Evolutionary conservation across 192 early-diverging fungal species (phyloP), one percentile per base, ranked within the genome.

Genomic region (Coemansia sp.): DNA sequence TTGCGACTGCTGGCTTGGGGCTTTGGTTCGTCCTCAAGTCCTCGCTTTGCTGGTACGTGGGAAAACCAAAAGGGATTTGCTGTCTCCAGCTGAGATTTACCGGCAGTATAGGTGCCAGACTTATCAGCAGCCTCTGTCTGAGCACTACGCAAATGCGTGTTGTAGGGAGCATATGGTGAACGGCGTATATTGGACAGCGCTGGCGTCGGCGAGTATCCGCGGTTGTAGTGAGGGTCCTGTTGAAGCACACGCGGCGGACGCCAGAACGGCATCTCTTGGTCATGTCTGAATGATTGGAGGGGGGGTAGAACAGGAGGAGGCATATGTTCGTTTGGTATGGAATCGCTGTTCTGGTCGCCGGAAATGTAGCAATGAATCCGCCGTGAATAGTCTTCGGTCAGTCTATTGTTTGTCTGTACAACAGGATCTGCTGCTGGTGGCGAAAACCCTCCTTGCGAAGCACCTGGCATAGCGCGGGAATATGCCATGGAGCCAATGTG

Each of bases 171-270:
- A 21, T 6, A 18, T 9, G 52, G 39, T 61, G 39, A 43, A 10
- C n/a, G 60, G 60, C 42, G 37, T 61, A 48, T 6, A 44, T 13
- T 32, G 39, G 43, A 9, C 42, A 12, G 44, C 39, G 48, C 16
- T 37, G 62, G 18, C 12, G 8, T 52, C 37, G 62, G 38, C 10
- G 48, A 64, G 23, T 48, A 52, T 48, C 47, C 10, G 26, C 52
- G 61, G 72, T 75, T 74, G 67, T 83, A 83, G 62, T 84, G 81
- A 3, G 81, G 81, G 42, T 78, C 76, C 15, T 71, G 73, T 57
- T 84, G 76, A 42, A 84, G 65, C 38, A 84, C 81, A 4, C 62
- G 71, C 42, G 81, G 81, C 6, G 81, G 81, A n/a, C 81, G 76
- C 81, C 81, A 84, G 61, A 84, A 84, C 19, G 81, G 81, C 21